Evolutionary conservation across 306 rosid genomes (phyloP), one percentile per base, ranked within the genome.

Genomic region (Cucurbita pepo): DNA sequence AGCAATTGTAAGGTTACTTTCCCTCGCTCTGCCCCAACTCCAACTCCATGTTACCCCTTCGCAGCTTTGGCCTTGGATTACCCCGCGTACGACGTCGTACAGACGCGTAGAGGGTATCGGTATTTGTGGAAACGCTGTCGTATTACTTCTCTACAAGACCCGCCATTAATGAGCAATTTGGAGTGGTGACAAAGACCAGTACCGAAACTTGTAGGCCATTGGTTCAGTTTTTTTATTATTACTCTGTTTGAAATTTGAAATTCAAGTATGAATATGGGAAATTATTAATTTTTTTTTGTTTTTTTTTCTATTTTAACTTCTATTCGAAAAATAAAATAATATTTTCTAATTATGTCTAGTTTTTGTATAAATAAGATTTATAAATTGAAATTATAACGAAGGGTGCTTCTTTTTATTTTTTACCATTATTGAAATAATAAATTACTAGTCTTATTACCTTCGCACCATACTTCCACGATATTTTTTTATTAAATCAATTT

Each of bases 1-100:
- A 69, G 74, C 74, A 69, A 69, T 48, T 63, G 73, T 66, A 21
- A 45, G 54, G 72, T 67, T 67, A 13, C 73, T 67, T 67, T 67
- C 73, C 73, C 73, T 67, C 73, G 34, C 71, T 21, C 37, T 65
- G 54, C 52, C 56, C 73, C 56, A 47, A 67, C 53, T 48, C 53
- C 53, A 48, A 48, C 41, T 67, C 41, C 56, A 67, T 21, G 73
- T 67, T 47, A 67, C 41, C 8, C 56, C 56, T 18, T 48, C 56
- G 40, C 43, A 47, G 41, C 52, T 69, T 22, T 34, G 44, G 74
- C 15, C 12, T 47, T 25, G 73, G 56, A 47, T 67, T 47, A 40
- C 25, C 14, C 7, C 9, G 7, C 11, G 73, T 67, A 47, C 73
- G 73, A 67, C 73, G 73, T 67, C 73, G 73, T 47, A 67, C 56